Conservation (phyloP, 2,329 filamentous ascomycete genomes). For the Chaetomium globosum region DNA sequence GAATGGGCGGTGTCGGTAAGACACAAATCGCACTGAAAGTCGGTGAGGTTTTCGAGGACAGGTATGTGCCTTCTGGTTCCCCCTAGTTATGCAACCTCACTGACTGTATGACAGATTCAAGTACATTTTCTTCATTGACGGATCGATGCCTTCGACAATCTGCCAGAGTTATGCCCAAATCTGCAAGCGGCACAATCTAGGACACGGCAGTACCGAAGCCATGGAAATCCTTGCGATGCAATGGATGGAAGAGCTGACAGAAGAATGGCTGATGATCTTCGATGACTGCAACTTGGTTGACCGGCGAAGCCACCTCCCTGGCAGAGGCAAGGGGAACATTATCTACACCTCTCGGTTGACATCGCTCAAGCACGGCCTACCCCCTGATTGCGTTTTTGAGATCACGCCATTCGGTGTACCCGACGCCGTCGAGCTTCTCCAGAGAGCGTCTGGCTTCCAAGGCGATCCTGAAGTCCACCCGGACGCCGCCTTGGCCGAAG, state of each 20-base stretch:
- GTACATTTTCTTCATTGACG: constrained; percentile 41
- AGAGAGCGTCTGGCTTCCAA: constrained; percentile 25
- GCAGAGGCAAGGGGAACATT: constrained; percentile 35
- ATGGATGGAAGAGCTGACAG: constrained; percentile 30
- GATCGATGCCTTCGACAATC: constrained; percentile 33
- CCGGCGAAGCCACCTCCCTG: constrained; percentile 30
- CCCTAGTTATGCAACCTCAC: no score
- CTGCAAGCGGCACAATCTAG: constrained; percentile 24
- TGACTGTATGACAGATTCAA: constrained; percentile 33
- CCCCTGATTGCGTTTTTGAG: constrained; percentile 11
- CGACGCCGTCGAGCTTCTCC: constrained; percentile 32
- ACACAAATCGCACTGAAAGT: constrained; percentile 41
- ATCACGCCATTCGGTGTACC: constrained; percentile 26
- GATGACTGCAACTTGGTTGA: constrained; percentile 37
- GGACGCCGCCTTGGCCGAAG: constrained; percentile 12
- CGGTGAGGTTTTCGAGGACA: constrained; percentile 29
- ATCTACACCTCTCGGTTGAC: constrained; percentile 39
- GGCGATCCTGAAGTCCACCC: not conserved
- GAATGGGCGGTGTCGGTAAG: constrained; percentile 41
- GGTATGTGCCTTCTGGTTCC: constrained; percentile 23
- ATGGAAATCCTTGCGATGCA: constrained; percentile 21
- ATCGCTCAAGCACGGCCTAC: constrained; percentile 18
- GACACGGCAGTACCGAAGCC: constrained; percentile 7
- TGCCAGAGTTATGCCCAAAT: constrained; percentile 35
- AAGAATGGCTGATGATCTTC: constrained; percentile 41